phyloP scores from a whole-genome alignment of 139 green algal species.

The Dunaliella primolecta region DNA sequence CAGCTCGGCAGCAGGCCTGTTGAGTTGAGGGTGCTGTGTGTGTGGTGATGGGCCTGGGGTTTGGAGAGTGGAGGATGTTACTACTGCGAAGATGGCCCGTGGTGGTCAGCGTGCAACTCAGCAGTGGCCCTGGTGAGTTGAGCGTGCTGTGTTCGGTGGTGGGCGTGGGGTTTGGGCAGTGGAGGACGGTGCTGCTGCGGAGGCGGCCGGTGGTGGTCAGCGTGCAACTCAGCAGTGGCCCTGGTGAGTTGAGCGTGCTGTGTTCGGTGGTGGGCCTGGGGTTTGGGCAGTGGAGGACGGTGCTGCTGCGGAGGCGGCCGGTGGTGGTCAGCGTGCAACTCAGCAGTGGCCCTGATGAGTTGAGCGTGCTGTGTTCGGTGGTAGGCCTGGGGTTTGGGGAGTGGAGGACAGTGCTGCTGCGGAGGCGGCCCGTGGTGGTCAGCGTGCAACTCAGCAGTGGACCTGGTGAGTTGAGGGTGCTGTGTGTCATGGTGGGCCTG shows the following conservation, averaged over 20 bases:
- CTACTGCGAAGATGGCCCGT: slow-evolving; percentile 23
- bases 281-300: slow-evolving; percentile 32
- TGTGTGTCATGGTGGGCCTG: slow-evolving; percentile 18
- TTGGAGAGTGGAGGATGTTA: slow-evolving; percentile 33
- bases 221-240: slow-evolving; percentile 28
- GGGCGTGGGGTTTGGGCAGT: slow-evolving; percentile 29
- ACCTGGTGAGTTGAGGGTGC: slow-evolving; percentile 18
- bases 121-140: slow-evolving; percentile 23
- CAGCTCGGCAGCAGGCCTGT: slow-evolving; percentile 30
- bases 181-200: slow-evolving; percentile 35
- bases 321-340: slow-evolving; percentile 36
- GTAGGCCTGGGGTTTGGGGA: slow-evolving; percentile 26
- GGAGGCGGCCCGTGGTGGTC: slow-evolving; percentile 24
- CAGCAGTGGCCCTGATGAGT: slow-evolving; percentile 25
- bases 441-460: slow-evolving; percentile 28
- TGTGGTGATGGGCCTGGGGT: slow-evolving; percentile 22
- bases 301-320: slow-evolving; percentile 17
- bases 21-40: slow-evolving; percentile 4
- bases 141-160: background rate
- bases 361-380: background rate
- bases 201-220: slow-evolving; percentile 25
- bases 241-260: slow-evolving; percentile 16
- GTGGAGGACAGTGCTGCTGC: slow-evolving; percentile 37
- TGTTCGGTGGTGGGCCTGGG: slow-evolving; percentile 22
- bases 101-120: slow-evolving; percentile 33